These are phyloP conservation scores for Podospora comata DNA, from an alignment of 495 filamentous ascomycete genomes.

Conservation along the genomic window DNA sequence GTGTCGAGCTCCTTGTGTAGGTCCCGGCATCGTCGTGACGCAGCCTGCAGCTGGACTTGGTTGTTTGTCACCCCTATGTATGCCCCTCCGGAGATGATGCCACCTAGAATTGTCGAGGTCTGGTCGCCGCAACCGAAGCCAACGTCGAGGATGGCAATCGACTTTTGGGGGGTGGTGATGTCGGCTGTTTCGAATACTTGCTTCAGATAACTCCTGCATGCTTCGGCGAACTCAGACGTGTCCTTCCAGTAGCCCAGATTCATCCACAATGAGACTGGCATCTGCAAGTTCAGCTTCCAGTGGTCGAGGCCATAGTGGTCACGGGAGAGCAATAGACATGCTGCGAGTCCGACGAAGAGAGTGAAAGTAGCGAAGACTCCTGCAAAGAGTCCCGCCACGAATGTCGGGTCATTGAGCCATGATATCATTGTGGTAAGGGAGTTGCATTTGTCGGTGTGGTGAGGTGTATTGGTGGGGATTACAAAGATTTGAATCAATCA, in stretches of 20 bases:
- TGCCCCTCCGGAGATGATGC: neutral
- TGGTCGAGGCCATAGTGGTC: slow-evolving; percentile 26
- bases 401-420: neutral
- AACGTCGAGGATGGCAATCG: neutral
- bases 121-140: slow-evolving; percentile 1
- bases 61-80: neutral
- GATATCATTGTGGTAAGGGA: neutral
- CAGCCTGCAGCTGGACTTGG: neutral
- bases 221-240: neutral
- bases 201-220: neutral
- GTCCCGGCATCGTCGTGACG: neutral
- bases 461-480: neutral
- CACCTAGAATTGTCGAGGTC: neutral
- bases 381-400: neutral
- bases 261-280: slow-evolving; percentile 36
- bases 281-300: slow-evolving; percentile 27
- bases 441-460: neutral
- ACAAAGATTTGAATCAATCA: neutral
- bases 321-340: neutral
- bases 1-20: neutral
- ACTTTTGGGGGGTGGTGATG: neutral
- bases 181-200: neutral
- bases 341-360: neutral
- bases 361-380: neutral
- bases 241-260: slow-evolving; percentile 39